phyloP scores from a whole-genome alignment of 2,329 filamentous ascomycete species.

The Microdochium trichocladiopsis region DNA sequence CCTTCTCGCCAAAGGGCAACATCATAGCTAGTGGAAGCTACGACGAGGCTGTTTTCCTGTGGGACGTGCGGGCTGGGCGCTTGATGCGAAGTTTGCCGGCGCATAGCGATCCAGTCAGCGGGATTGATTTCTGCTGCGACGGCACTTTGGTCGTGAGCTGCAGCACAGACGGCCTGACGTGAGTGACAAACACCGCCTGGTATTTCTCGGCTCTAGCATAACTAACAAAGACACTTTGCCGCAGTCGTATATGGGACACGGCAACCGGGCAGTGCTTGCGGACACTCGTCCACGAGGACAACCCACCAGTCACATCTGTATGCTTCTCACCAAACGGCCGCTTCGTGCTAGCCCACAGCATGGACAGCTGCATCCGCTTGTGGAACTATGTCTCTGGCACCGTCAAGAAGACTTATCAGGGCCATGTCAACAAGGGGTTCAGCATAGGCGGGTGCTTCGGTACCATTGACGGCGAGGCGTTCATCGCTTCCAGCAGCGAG shows the following conservation, averaged over 20 bases:
- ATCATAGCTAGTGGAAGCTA: slow-evolving; percentile 93
- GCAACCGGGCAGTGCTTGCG: slow-evolving; percentile 90
- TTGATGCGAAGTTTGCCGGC: slow-evolving; percentile 89
- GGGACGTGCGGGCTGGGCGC: slow-evolving; percentile 84
- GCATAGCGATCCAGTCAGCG: slow-evolving; percentile 89
- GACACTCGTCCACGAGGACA: slow-evolving; percentile 94
- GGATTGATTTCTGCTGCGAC: slow-evolving; percentile 88
- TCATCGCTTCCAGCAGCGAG: slow-evolving; percentile 79
- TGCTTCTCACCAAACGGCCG: slow-evolving; percentile 92
- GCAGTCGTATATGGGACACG: slow-evolving; percentile 86
- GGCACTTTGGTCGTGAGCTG: slow-evolving; percentile 90
- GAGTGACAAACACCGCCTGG: slow-evolving; percentile 25
- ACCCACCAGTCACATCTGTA: slow-evolving; percentile 81
- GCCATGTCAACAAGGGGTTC: slow-evolving; percentile 77
- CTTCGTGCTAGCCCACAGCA: slow-evolving; percentile 83
- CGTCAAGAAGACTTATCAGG: slow-evolving; percentile 96
- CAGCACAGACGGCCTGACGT: slow-evolving; percentile 84
- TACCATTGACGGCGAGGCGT: slow-evolving; percentile 45
- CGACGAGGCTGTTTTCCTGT: slow-evolving; percentile 93
- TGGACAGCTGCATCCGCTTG: slow-evolving; percentile 82
- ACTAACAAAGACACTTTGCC: neutral
- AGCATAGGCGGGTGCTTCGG: slow-evolving; percentile 84
- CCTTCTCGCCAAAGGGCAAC: slow-evolving; percentile 97
- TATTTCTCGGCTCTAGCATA: too few relatives aligned
- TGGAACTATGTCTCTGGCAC: slow-evolving; percentile 93